Evolutionary conservation across 2,329 filamentous ascomycete species (phyloP), one percentile per base, ranked within the genome.

Genomic region (Byssochlamys sp.): DNA sequence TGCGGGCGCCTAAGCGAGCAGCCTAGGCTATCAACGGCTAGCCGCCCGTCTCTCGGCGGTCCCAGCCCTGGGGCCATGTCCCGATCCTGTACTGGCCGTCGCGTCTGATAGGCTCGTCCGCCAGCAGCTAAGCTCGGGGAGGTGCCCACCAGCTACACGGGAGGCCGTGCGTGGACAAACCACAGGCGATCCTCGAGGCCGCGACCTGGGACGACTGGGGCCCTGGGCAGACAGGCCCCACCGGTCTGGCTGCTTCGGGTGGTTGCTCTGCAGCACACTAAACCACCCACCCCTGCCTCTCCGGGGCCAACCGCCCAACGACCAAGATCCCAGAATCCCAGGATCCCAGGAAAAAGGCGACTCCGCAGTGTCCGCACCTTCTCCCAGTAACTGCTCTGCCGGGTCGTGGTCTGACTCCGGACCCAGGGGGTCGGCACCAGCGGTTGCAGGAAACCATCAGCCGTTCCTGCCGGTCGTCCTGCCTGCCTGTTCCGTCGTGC

Each of bases 381-480:
- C 7, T 29, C 53, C 53, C 53, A 54, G 53, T 33, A 54, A 35
- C 53, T 35, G 24, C 31, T 54, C 53, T 39, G 12, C 31, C 35
- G 53, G 53, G 28, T 54, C 49, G 49, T 51, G 49, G 24, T 51
- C 25, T 28, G 49, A 51, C 49, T 51, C 49, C 49, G n/a, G 49
- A 14, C 25, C 27, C 49, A 19, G n/a, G 19, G 49, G 49, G 24
- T 51, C 49, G 35, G 35, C 35, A 6, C 35, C 35, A 45, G 35
- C n/a, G 49, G 49, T 28, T 26, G 49, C 49, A 51, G 49, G 49
- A 51, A 28, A 51, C 25, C 5, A 51, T 26, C 24, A 7, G 49
- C 49, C 19, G 24, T 51, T 51, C 49, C 39, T 45, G 39, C 19
- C 39, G 39, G 14, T 45, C 35, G 35, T 33, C 31, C 19, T 33